Evolutionary conservation across 2,329 filamentous ascomycete genomes (phyloP).

Genomic region (Purpureocillium lavendulum): DNA sequence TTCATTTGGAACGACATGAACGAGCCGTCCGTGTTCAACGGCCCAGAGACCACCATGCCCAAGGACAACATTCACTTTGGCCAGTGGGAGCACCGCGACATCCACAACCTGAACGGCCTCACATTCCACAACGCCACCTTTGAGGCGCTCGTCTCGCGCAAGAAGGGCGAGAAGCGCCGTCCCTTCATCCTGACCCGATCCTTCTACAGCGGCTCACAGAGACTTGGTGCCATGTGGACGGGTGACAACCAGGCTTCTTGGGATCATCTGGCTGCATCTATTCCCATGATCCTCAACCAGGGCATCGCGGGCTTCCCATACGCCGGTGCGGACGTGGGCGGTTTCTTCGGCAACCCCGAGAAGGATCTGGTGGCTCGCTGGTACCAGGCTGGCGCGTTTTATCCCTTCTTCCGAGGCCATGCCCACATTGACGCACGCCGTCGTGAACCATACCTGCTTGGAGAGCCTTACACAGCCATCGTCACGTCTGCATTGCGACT

Average conservation of each 20-base stretch:
- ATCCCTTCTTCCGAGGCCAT: conserved; percentile 96
- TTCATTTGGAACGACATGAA: conserved; percentile 99
- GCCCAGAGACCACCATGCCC: conserved; percentile 96
- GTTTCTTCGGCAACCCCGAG: conserved; percentile 95
- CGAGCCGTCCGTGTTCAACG: conserved; percentile 97
- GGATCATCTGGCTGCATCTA: conserved; percentile 79
- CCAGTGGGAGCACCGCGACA: conserved; percentile 91
- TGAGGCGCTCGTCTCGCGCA: conserved; percentile 72
- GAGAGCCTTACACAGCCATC: conserved; percentile 77
- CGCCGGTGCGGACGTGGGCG: conserved; percentile 88
- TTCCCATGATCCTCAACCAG: conserved; percentile 90
- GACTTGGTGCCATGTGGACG: conserved; percentile 94
- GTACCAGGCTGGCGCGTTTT: conserved; percentile 96
- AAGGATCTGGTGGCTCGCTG: conserved; percentile 87
- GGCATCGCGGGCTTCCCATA: conserved; percentile 93
- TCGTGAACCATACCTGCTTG: conserved; percentile 83
- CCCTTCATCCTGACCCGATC: conserved; percentile 91
- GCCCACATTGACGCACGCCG: conserved; percentile 94
- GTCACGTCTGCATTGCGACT: conserved; percentile 82
- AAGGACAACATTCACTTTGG: conserved; percentile 93
- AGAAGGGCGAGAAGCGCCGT: conserved; percentile 74
- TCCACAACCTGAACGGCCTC: conserved; percentile 93
- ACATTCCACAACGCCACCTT: conserved; percentile 94
- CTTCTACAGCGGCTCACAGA: conserved; percentile 86
- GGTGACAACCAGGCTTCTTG: conserved; percentile 94